These are phyloP conservation scores for Davidsoniella australis DNA, from an alignment of 2,329 filamentous ascomycete species.

Conservation along the genomic window DNA sequence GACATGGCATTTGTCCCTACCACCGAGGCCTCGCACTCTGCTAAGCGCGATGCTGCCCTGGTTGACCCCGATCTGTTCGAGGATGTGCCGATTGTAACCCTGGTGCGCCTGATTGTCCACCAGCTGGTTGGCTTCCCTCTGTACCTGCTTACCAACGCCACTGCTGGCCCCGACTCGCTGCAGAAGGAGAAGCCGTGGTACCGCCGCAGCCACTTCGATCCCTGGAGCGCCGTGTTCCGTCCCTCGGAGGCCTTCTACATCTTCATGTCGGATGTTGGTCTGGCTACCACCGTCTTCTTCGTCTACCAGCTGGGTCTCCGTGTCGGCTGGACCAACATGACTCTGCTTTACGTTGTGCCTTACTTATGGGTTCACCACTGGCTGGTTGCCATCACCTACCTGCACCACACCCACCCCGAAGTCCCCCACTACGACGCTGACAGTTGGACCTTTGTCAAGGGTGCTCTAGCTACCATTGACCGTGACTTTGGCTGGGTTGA, in stretches of 20 bases:
- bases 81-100: slow-evolving; percentile 41
- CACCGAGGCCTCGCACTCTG: slow-evolving; percentile 22
- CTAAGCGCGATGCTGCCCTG: slow-evolving; percentile 18
- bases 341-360: slow-evolving; percentile 43
- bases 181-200: slow-evolving; percentile 27
- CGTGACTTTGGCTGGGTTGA: slow-evolving; percentile 48
- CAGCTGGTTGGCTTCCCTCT: slow-evolving; percentile 48
- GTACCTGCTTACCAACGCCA: slow-evolving; percentile 45
- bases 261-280: slow-evolving; percentile 40
- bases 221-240: slow-evolving; percentile 43
- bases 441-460: slow-evolving; percentile 44
- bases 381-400: slow-evolving; percentile 59
- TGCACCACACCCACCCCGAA: slow-evolving; percentile 42
- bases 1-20: slow-evolving; percentile 48
- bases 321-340: slow-evolving; percentile 29
- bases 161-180: slow-evolving; percentile 29
- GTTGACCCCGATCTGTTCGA: slow-evolving; percentile 39
- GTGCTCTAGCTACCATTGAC: slow-evolving; percentile 45
- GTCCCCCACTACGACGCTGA: slow-evolving; percentile 41
- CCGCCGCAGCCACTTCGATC: slow-evolving; percentile 41
- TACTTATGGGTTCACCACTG: slow-evolving; percentile 58
- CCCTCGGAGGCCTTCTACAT: slow-evolving; percentile 38
- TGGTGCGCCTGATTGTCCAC: slow-evolving; percentile 39
- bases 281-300: slow-evolving; percentile 31
- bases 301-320: slow-evolving; percentile 36